Percentiles rank a stretch among this genome's conserved stretches.
These are phyloP conservation scores for Rhypophila decipiens DNA, from an alignment of 495 filamentous ascomycete genomes.

Conservation along the genomic window DNA sequence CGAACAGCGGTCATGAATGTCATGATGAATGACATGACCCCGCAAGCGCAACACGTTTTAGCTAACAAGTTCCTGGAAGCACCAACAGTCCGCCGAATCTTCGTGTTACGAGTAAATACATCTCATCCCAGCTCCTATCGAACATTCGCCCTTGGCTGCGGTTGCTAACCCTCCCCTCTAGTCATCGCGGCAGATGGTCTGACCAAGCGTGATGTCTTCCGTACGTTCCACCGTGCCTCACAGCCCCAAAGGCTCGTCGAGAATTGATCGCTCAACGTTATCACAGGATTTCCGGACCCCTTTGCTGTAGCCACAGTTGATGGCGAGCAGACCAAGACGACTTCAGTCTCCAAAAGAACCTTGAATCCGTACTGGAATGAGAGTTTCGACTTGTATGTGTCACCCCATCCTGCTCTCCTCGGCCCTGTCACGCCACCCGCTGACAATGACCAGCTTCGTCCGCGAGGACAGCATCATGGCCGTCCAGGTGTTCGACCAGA, in stretches of 20 bases:
- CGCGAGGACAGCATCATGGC: conserved; percentile 93
- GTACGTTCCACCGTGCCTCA: conserved; percentile 47
- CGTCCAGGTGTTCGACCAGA: conserved; percentile 98
- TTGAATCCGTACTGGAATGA: conserved; percentile 99
- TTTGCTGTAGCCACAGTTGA: conserved; percentile 95
- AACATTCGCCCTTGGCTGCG: background rate
- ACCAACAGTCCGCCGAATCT: conserved; percentile 55
- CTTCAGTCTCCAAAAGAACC: conserved; percentile 91
- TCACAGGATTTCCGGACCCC: conserved; percentile 86
- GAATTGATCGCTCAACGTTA: background rate
- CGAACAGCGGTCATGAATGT: background rate
- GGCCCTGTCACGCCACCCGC: conserved; percentile 6
- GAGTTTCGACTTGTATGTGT: conserved; percentile 84
- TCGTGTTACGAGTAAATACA: conserved; percentile 55
- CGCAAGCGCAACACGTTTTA: conserved; percentile 3
- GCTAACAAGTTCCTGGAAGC: conserved; percentile 10
- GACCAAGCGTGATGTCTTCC: conserved; percentile 98
- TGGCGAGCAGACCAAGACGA: conserved; percentile 95
- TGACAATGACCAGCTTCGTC: conserved; percentile 55
- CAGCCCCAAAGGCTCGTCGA: background rate
- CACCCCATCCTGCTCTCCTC: conserved; percentile 2
- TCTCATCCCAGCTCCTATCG: background rate
- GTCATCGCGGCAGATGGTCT: conserved; percentile 98
- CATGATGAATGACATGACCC: background rate
- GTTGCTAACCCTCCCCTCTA: conserved; percentile 30